Evolutionary conservation across 371 early-diverging fungal genomes (phyloP), one percentile per base, ranked within the genome.

Genomic region (Saksenaea vasiformis): DNA sequence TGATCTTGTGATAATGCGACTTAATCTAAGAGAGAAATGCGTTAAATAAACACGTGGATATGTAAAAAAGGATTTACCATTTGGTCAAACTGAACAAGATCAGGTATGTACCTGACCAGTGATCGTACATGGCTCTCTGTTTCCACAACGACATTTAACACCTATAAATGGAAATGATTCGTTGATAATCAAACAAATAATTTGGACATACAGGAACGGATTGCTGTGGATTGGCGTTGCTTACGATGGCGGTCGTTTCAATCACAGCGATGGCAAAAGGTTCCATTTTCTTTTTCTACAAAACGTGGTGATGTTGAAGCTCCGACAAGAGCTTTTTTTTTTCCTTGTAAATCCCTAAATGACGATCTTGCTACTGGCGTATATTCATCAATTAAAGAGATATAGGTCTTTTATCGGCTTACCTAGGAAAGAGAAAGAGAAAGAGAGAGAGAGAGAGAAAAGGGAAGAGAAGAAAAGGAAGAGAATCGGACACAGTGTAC

Each of bases 11-110:
- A 60, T 81, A 79, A 58, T 76, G 74, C 0, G 66, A 60, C 58
- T 77, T 79, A 51, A 82, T 61, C 83, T 82, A 43, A 56, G 22
- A 53, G 26, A 37, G 35, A 31, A 14, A 64, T 31, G 35, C 35
- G 54, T 26, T 27, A 56, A 17, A 43, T 26, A 22, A 44, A 35
- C 28, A 51, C 37, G 56, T 57, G 54, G 39, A 51, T 54, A n/a
- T 55, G 28, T 55, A 13, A 17, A 11, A 19, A n/a, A n/a, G n/a
- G 19, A 7, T 17, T 47, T 47, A 47, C 51, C 51, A 47, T 47
- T 55, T 78, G 76, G 60, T 87, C 85, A 76, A 87, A 84, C 31
- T 83, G 83, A 53, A 81, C 27, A 70, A 87, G 78, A 64, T 87
- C 88, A 44, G 85, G 78, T 56, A 87, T 79, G 70, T 84, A 85